phyloP scores from a whole-genome alignment of 2,329 filamentous ascomycete species.

The Sporothrix luriei region DNA sequence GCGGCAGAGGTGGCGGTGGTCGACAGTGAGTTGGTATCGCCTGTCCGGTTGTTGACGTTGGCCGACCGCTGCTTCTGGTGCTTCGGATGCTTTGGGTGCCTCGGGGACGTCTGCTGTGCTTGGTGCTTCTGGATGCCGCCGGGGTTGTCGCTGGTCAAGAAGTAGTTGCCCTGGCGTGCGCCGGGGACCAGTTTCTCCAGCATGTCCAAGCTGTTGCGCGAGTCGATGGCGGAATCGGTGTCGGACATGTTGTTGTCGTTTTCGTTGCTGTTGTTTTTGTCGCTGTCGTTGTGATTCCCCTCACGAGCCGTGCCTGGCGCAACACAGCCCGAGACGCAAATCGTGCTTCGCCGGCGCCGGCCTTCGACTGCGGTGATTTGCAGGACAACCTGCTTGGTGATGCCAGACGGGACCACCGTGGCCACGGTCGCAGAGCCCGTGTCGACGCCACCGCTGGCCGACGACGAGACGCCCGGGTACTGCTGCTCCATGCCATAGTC shows the following conservation, averaged over 20 bases:
- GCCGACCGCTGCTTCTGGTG: conserved; percentile 2
- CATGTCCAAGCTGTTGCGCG: conserved; percentile 20
- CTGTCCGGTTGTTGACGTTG: no score
- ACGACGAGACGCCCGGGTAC: not conserved
- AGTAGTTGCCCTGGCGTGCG: conserved; percentile 34
- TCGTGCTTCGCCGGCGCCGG: conserved; percentile 1
- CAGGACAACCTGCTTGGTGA: conserved; percentile 34
- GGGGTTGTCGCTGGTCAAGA: conserved; percentile 27
- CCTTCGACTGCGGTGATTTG: conserved; percentile 33
- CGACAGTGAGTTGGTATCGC: not conserved
- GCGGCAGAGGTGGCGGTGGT: conserved; percentile 4
- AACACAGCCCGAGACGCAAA: not conserved
- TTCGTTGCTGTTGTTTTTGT: not conserved
- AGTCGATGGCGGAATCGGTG: not conserved
- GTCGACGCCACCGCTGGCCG: not conserved
- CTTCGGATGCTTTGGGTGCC: no score
- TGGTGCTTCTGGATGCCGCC: not conserved
- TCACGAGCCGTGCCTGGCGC: not conserved
- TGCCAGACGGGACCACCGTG: conserved; percentile 19
- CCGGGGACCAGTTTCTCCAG: conserved; percentile 27
- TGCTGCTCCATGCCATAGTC: conserved; percentile 27
- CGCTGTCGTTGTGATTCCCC: not conserved
- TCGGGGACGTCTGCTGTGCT: no score
- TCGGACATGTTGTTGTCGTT: conserved; percentile 1
- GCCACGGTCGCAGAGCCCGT: not conserved